Evolutionary conservation across 306 rosid genomes (phyloP).

Genomic region (Benincasa hispida): DNA sequence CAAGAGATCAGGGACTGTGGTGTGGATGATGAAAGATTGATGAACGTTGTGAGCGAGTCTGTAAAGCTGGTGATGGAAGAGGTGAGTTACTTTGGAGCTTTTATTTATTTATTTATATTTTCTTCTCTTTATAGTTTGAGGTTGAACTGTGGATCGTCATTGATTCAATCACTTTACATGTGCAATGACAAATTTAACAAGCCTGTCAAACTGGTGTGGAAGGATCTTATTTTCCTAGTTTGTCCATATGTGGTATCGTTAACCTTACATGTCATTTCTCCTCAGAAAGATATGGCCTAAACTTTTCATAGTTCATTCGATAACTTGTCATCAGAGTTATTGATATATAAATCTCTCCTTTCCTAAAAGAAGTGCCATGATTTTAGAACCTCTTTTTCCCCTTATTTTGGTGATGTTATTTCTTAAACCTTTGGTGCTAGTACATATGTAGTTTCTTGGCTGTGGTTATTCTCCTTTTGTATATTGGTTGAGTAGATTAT

Average conservation of each 20-base stretch:
- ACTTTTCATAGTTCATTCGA: not conserved
- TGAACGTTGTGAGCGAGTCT: conserved; percentile 82
- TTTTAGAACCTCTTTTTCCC: not conserved
- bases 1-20: conserved; percentile 96
- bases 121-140: not conserved
- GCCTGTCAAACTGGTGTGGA: conserved; percentile 81
- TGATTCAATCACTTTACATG: not conserved
- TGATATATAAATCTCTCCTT: not conserved
- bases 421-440: not conserved
- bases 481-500: not conserved
- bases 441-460: not conserved
- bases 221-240: conserved; percentile 25
- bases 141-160: not conserved
- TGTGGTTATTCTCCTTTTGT: not conserved
- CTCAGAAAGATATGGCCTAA: not conserved
- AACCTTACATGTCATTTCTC: not conserved
- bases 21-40: conserved; percentile 65
- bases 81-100: conserved; percentile 23
- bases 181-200: conserved; percentile 25
- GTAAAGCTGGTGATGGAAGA: conserved; percentile 94
- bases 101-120: not conserved
- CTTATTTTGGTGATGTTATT: not conserved
- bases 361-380: not conserved
- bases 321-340: not conserved
- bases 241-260: not conserved